Evolutionary conservation across 2,329 filamentous ascomycete species (phyloP).

Genomic region (Sarocladium brachiariae): DNA sequence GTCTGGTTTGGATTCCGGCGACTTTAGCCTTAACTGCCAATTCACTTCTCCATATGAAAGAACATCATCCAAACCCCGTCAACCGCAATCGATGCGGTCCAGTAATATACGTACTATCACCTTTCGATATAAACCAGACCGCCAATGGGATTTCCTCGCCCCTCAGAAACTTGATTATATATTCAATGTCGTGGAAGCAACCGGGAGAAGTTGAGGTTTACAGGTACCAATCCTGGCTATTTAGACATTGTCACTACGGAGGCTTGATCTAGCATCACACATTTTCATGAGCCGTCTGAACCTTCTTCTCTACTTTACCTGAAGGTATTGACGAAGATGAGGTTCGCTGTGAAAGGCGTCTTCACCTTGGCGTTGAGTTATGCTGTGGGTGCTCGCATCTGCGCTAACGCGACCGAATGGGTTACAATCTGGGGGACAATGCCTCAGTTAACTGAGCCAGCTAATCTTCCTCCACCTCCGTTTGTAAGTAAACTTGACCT

Average conservation of each 20-base stretch:
- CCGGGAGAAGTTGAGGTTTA: too few species aligned
- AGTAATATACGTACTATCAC: constrained; percentile 2
- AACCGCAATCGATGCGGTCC: background rate
- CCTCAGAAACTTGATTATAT: background rate
- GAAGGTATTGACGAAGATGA: background rate
- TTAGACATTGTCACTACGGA: too few species aligned
- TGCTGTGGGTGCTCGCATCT: background rate
- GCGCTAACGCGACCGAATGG: constrained; percentile 36
- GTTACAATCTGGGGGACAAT: constrained; percentile 55
- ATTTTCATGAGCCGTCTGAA: too few species aligned
- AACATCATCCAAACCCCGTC: background rate
- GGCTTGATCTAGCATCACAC: too few species aligned
- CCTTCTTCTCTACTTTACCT: too few species aligned
- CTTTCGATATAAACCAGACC: background rate
- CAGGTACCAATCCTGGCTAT: too few species aligned
- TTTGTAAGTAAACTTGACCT: constrained; percentile 36
- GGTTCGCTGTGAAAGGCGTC: background rate
- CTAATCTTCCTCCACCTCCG: constrained; percentile 49
- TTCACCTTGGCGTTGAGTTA: background rate
- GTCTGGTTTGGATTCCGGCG: background rate
- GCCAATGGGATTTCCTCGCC: background rate
- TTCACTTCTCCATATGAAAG: background rate
- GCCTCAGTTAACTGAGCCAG: constrained; percentile 54
- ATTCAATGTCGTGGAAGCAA: background rate
- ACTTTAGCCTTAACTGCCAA: constrained; percentile 8